Evolutionary conservation across 805 yeast species (phyloP).

Genomic region (Peterozyma xylosa): DNA sequence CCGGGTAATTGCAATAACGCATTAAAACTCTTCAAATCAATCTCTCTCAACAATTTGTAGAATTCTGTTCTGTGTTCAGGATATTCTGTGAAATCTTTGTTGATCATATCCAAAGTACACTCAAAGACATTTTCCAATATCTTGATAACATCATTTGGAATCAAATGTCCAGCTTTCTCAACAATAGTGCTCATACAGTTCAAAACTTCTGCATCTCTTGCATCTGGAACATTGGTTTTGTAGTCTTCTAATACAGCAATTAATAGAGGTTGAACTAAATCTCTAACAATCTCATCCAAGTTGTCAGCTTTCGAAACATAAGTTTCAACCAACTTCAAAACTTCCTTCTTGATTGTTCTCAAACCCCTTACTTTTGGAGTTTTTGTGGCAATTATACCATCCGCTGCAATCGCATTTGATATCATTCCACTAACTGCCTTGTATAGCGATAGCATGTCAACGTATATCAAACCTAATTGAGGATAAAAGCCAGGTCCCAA

Average conservation of each 20-base stretch:
- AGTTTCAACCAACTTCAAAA: constrained; percentile 80
- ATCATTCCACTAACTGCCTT: constrained; percentile 85
- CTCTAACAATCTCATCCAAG: constrained; percentile 74
- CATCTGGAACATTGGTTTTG: constrained; percentile 83
- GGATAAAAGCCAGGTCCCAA: constrained; percentile 87
- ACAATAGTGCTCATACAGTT: constrained; percentile 92
- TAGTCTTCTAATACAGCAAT: constrained; percentile 86
- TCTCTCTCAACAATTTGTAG: constrained; percentile 81
- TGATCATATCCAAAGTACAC: constrained; percentile 92
- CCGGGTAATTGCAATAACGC: constrained; percentile 87
- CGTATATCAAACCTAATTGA: constrained; percentile 80
- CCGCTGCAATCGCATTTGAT: constrained; percentile 66
- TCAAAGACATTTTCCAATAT: constrained; percentile 89
- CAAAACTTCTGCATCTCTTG: constrained; percentile 95
- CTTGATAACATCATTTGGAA: constrained; percentile 82
- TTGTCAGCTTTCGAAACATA: constrained; percentile 85
- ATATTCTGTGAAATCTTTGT: constrained; percentile 89
- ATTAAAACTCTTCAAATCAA: constrained; percentile 75
- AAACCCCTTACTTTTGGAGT: constrained; percentile 92
- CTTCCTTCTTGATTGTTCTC: constrained; percentile 94
- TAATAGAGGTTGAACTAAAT: constrained; percentile 75
- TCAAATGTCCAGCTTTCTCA: constrained; percentile 75
- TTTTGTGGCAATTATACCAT: constrained; percentile 86
- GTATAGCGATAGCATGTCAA: constrained; percentile 84
- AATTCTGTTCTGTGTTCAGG: constrained; percentile 98